Base-by-base conservation (phyloP, 805 yeast genomes). In the Schwanniomyces polymorphus region DNA sequence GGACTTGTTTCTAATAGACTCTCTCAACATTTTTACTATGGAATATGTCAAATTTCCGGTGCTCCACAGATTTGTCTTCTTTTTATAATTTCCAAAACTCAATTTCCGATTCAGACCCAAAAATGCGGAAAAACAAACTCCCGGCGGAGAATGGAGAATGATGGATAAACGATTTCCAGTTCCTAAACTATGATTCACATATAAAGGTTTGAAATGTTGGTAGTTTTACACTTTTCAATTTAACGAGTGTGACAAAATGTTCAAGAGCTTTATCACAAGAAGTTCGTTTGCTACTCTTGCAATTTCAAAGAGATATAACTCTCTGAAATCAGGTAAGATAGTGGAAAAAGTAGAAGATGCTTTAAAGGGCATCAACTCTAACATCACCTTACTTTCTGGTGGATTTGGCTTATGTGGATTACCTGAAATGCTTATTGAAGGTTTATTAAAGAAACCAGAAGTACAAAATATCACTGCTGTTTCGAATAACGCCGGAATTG, bases 371-470 rank as follows among this genome's bases (percentile, higher is more conserved):
- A 56, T 71, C 12, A 28, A 47, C 9, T 53, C 72, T 9, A 55
- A 63, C 41, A 57, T 62, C 42, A 65, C 73, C 3, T 51, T 76
- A 6, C 57, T 76, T n/a, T 65, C 75, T 14, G 81, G 81, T 14
- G 81, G 81, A 2, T 76, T 76, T 56, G 81, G 81, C 0, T 54
- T 75, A 16, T 67, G 75, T 48, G 81, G 81, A 5, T 65, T 75
- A 4, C 79, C 81, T 2, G 77, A 73, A 40, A 72, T 77, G 2
- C 58, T 74, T 23, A 68, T 76, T 38, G 59, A 63, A 38, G 80
- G 68, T 18, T 55, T 76, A 21, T 46, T 63, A 23, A 53, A 59
- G 11, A 63, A 63, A 21, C 57, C 66, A 1, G 65, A 65, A 2
- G 59, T 77, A 42, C 58, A 53, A 12, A 57, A 69, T 40, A 63